Percentiles rank a stretch among this genome's conserved stretches.
Evolutionary conservation across 108 stramenopile genomes (phyloP).

Genomic region (Aurantiochytrium sp.): DNA sequence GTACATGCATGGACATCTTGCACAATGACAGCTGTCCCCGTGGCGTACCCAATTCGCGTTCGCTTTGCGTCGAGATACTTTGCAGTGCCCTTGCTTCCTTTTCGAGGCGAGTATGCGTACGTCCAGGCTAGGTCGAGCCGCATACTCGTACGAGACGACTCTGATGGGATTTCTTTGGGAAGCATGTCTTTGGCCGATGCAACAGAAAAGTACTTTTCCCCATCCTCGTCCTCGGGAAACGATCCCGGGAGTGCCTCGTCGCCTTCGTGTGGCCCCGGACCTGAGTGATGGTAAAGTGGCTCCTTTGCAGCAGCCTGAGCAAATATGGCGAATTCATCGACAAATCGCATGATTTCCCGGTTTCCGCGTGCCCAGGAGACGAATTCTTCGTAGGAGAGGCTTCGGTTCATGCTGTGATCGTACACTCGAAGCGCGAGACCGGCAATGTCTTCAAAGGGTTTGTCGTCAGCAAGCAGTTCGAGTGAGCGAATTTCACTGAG

Average conservation of each 20-base stretch:
- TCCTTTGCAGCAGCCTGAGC: background rate
- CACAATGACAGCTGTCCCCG: background rate
- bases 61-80: background rate
- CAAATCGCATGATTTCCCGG: background rate
- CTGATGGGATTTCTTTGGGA: too few relatives aligned
- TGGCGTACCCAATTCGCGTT: background rate
- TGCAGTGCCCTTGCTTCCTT: background rate
- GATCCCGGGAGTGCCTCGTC: too few relatives aligned
- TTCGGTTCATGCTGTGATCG: background rate
- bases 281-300: background rate
- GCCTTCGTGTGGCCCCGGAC: too few relatives aligned
- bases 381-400: background rate
- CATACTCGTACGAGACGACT: too few relatives aligned
- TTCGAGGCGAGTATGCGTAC: background rate
- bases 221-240: too few relatives aligned
- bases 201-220: too few relatives aligned
- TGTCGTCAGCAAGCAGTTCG: background rate
- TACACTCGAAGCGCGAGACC: background rate
- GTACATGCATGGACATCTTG: background rate
- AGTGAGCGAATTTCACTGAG: background rate
- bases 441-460: background rate
- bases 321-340: background rate
- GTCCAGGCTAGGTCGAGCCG: background rate
- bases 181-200: too few relatives aligned
- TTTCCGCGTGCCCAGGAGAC: constrained; percentile 2